phyloP scores from a whole-genome alignment of 257 asterid genomes.

The Petunia secreta region DNA sequence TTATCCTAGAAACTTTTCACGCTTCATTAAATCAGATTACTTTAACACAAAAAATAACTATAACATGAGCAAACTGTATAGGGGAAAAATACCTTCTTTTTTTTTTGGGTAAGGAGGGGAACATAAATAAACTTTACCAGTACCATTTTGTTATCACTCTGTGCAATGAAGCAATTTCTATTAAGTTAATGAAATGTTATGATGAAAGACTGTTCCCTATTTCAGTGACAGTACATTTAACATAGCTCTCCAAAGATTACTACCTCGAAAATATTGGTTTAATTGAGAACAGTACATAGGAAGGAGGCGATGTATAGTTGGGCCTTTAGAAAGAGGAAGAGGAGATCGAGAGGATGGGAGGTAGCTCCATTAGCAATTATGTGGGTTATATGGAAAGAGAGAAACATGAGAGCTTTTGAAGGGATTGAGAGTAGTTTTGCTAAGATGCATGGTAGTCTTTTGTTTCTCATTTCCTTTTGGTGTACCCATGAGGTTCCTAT shows the following conservation, averaged over 20 bases:
- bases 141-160: background rate
- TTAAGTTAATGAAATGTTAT: background rate
- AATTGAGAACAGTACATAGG: background rate
- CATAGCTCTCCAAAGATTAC: background rate
- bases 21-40: conserved; percentile 1
- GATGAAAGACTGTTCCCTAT: background rate
- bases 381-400: too few species aligned
- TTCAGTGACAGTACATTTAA: background rate
- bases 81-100: background rate
- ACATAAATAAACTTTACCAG: background rate
- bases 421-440: too few species aligned
- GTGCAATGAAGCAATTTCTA: background rate
- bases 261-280: background rate
- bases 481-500: too few species aligned
- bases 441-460: too few species aligned
- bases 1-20: background rate
- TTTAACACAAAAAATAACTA: background rate
- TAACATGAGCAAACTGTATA: background rate
- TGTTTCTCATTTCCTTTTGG: too few species aligned
- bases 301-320: too few species aligned
- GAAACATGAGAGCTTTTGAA: too few species aligned
- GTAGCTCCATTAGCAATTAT: too few species aligned
- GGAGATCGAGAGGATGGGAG: too few species aligned
- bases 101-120: background rate
- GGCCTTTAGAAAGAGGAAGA: too few species aligned